Evolutionary conservation across 2,329 filamentous ascomycete genomes (phyloP).

Genomic region (Ophiocordyceps camponoti-leonardi): DNA sequence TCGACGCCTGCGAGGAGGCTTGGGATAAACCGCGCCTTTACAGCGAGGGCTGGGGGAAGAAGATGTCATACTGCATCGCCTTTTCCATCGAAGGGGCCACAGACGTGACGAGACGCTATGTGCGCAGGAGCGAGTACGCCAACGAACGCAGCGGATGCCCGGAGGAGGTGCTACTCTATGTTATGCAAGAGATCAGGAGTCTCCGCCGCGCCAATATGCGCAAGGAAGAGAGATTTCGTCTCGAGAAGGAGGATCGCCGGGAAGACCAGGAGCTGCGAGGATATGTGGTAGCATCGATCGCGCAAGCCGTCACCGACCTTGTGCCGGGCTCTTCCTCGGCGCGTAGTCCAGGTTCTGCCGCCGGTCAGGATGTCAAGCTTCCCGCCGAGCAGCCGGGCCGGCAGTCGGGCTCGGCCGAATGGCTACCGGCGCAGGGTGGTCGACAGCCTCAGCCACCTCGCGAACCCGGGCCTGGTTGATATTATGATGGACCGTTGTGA

Average conservation of each 20-base stretch:
- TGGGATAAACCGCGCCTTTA: slow-evolving; percentile 93
- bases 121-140: slow-evolving; percentile 55
- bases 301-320: slow-evolving; percentile 54
- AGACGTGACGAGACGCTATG: slow-evolving; percentile 49
- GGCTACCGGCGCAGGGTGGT: slow-evolving; percentile 27
- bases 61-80: slow-evolving; percentile 91
- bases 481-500: too few species aligned
- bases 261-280: slow-evolving; percentile 61
- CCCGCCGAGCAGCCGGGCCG: slow-evolving; percentile 40
- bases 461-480: slow-evolving; percentile 20
- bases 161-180: slow-evolving; percentile 80
- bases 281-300: slow-evolving; percentile 57
- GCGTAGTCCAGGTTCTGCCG: slow-evolving; percentile 6
- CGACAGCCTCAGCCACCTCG: slow-evolving; percentile 25
- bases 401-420: slow-evolving; percentile 32
- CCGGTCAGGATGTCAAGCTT: slow-evolving; percentile 39
- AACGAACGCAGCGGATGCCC: slow-evolving; percentile 63
- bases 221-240: slow-evolving; percentile 68
- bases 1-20: slow-evolving; percentile 83
- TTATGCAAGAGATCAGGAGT: slow-evolving; percentile 79
- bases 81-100: slow-evolving; percentile 78
- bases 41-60: slow-evolving; percentile 88
- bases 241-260: slow-evolving; percentile 63
- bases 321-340: slow-evolving; percentile 29
- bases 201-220: slow-evolving; percentile 68